Conservation (phyloP, 257 asterid genomes). For the Ophiorrhiza pumila region DNA sequence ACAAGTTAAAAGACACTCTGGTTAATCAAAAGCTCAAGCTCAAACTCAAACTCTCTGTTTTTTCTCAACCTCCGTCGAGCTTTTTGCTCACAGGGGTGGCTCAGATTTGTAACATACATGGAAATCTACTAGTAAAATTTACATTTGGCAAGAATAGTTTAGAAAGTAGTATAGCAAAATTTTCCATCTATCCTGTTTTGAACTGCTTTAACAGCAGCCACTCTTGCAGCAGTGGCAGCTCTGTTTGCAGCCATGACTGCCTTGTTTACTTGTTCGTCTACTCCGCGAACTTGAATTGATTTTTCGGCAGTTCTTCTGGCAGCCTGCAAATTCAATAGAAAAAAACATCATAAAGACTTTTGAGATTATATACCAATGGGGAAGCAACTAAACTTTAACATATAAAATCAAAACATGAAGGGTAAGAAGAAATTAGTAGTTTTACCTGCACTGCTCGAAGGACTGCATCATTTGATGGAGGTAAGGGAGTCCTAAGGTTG, state of each 20-base stretch:
- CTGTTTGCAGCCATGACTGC: conserved; percentile 71
- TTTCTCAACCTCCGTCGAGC: conserved; percentile 35
- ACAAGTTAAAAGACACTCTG: conserved; percentile 44
- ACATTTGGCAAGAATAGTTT: conserved; percentile 32
- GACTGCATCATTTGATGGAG: conserved; percentile 41
- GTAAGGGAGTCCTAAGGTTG: conserved; percentile 43
- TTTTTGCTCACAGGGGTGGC: conserved; percentile 34
- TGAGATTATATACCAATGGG: not conserved
- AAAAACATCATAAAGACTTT: not conserved
- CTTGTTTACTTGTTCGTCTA: conserved; percentile 74
- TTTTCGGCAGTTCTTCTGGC: conserved; percentile 71
- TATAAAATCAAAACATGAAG: not conserved
- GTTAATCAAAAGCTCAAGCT: conserved; percentile 27
- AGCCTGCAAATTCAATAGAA: conserved; percentile 42
- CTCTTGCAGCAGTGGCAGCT: conserved; percentile 91
- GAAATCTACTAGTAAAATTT: conserved; percentile 24
- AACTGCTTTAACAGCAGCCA: conserved; percentile 92
- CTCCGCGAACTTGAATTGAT: conserved; percentile 43
- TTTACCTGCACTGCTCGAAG: conserved; percentile 66
- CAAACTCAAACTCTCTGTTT: conserved; percentile 17
- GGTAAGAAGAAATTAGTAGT: not conserved
- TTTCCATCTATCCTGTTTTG: conserved; percentile 75
- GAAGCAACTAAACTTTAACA: not conserved
- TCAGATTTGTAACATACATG: conserved; percentile 12
- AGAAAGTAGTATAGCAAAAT: conserved; percentile 58